Evolutionary conservation across 2,329 filamentous ascomycete species (phyloP).

Genomic region (Cercospora sojina): DNA sequence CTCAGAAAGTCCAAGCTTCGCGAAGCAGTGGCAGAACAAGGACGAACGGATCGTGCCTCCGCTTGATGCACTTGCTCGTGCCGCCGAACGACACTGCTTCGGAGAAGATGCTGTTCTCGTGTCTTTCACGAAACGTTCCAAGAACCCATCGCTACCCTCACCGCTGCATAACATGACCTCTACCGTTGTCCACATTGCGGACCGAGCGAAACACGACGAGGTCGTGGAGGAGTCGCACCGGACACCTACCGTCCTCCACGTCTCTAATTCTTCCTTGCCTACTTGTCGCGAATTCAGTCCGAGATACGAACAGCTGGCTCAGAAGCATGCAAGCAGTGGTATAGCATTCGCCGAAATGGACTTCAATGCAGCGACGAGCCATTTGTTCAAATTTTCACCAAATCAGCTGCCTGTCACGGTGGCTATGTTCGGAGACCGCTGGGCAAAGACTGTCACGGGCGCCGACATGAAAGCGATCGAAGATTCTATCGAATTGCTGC

Average conservation of each 20-base stretch:
- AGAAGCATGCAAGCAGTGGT: slow-evolving; percentile 1
- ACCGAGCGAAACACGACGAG: slow-evolving; percentile 23
- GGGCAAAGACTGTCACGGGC: slow-evolving; percentile 28
- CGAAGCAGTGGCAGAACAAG: slow-evolving; percentile 2
- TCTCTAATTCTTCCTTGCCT: slow-evolving; percentile 39
- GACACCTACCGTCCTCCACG: slow-evolving; percentile 45
- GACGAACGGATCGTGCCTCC: not conserved
- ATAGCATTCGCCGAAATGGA: slow-evolving; percentile 27
- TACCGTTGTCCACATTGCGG: slow-evolving; percentile 18
- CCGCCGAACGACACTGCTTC: not conserved
- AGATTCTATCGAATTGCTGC: slow-evolving; percentile 14
- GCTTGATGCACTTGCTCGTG: not conserved
- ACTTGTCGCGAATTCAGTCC: slow-evolving; percentile 25
- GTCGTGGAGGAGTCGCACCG: slow-evolving; percentile 24
- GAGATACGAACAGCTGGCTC: slow-evolving; percentile 21
- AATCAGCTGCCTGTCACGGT: slow-evolving; percentile 29
- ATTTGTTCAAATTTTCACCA: slow-evolving; percentile 29
- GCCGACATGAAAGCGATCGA: slow-evolving; percentile 17
- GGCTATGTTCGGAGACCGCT: slow-evolving; percentile 23
- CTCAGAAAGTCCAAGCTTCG: slow-evolving; percentile 1
- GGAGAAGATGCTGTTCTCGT: not conserved
- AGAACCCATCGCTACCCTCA: not conserved
- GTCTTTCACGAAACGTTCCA: not conserved
- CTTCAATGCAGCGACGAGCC: slow-evolving; percentile 20
- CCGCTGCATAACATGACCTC: slow-evolving; percentile 4